phyloP scores from a whole-genome alignment of 768 basidiomycete species.

The Mycena pura region DNA sequence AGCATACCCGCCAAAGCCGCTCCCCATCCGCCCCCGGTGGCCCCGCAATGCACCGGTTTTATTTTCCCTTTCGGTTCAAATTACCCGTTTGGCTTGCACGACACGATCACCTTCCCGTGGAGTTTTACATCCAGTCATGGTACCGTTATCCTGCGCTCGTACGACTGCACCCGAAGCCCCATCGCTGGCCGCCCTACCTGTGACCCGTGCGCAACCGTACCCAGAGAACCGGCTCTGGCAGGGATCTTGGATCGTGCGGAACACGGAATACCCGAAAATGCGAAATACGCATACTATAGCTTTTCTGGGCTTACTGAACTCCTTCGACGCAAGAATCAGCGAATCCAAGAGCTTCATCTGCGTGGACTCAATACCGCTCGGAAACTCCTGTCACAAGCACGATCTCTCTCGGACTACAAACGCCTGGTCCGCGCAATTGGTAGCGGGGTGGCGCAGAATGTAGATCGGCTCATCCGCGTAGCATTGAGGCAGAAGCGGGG shows the following conservation, averaged over 20 bases:
- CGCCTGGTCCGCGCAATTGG: conserved; percentile 3
- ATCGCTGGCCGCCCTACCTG: not conserved
- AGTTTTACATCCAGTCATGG: not conserved
- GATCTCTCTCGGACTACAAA: not conserved
- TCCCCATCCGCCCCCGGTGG: not conserved
- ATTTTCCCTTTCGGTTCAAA: not conserved
- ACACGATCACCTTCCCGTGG: not conserved
- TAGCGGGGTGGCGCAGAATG: not conserved
- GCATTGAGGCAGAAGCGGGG: conserved; percentile 11
- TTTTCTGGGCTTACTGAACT: not conserved
- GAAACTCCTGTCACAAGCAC: not conserved
- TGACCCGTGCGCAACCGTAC: not conserved
- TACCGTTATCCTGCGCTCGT: not conserved
- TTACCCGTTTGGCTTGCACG: not conserved
- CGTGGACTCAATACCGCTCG: not conserved
- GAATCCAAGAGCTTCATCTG: not conserved
- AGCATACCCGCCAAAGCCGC: too few species aligned
- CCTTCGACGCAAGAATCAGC: not conserved
- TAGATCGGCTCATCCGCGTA: not conserved
- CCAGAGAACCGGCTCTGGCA: not conserved
- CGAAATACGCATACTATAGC: not conserved
- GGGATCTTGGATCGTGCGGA: conserved; percentile 3
- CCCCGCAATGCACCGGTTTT: not conserved
- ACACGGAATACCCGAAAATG: not conserved
- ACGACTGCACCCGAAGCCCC: not conserved